Base-by-base conservation (phyloP, 2,329 filamentous ascomycete genomes). In the Colletotrichum godetiae region DNA sequence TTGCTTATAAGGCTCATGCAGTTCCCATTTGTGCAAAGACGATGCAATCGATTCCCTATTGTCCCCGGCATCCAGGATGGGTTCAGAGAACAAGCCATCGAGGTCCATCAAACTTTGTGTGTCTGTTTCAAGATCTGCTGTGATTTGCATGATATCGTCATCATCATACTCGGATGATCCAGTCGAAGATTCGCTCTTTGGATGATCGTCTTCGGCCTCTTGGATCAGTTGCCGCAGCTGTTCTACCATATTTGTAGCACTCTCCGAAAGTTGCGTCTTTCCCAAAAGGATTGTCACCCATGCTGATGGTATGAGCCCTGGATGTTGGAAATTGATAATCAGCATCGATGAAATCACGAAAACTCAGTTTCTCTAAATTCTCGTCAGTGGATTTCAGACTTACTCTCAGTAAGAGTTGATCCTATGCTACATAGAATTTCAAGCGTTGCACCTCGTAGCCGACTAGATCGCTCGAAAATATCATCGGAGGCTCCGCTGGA, bases 171-270 rank as follows among this genome's bases (percentile, higher is more conserved):
- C 19, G 0, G 42, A 46, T 11, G 42, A 46, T 8, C 19, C 42
- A n/a, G 19, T n/a, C 19, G 42, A 46, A n/a, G 19, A n/a, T 46
- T 46, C 42, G n/a, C 19, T 46, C 7, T 46, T n/a, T 46, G 5
- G 2, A 1, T 7, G 1, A 5, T n/a, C 13, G 42, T 46, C 19
- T 46, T 46, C 19, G 7, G 19, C 19, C 1, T n/a, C 42, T n/a
- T 46, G 42, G 4, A 46, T 0, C 1, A 46, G 2, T 46, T 46
- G 7, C 19, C 19, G 42, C 1, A 46, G 3, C 0, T n/a, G 0
- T 46, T 46, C 19, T 0, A 46, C 42, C 19, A n/a, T n/a, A 3
- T 0, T 2, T 0, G 15, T n/a, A 0, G 4, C 19, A 8, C 0
- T 46, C 42, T n/a, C n/a, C n/a, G 42, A 0, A n/a, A 10, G 19